Conservation (phyloP, 345 rosid genomes). For the Adansonia digitata region DNA sequence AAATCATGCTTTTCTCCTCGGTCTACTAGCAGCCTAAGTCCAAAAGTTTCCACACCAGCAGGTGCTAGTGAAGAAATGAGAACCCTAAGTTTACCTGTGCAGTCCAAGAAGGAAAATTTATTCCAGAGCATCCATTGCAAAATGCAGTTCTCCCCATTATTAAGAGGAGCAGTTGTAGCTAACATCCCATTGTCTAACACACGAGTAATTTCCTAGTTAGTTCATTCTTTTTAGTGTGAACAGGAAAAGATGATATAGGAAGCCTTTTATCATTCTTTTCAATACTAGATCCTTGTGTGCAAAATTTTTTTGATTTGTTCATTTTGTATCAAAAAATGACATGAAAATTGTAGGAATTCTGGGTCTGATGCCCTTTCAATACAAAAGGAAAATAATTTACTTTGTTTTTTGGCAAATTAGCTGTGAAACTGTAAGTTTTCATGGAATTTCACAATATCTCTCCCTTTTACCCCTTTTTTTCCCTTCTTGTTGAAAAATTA, state of each 20-base stretch:
- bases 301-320: constrained; percentile 9
- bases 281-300: neutral
- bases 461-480: too few species aligned
- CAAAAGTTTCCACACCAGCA: constrained; percentile 1
- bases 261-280: constrained; percentile 38
- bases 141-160: neutral
- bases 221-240: constrained; percentile 36
- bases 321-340: constrained; percentile 16
- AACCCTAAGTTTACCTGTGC: constrained; percentile 6
- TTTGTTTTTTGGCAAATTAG: neutral
- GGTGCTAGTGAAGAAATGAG: constrained; percentile 4
- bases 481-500: too few species aligned
- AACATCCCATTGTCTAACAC: constrained; percentile 1
- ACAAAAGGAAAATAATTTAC: neutral
- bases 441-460: too few species aligned
- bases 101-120: neutral
- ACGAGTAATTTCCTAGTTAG: constrained; percentile 5
- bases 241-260: constrained; percentile 35
- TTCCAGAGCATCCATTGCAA: neutral
- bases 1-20: constrained; percentile 22
- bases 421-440: too few species aligned
- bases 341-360: constrained; percentile 10
- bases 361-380: constrained; percentile 8
- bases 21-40: constrained; percentile 16
- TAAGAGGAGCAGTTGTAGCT: constrained; percentile 25